A percentile compares a stretch with the other conserved stretches of the same genome.
These are phyloP conservation scores for Sclerotinia nivalis DNA, from an alignment of 2,329 filamentous ascomycete genomes.

Conservation along the genomic window DNA sequence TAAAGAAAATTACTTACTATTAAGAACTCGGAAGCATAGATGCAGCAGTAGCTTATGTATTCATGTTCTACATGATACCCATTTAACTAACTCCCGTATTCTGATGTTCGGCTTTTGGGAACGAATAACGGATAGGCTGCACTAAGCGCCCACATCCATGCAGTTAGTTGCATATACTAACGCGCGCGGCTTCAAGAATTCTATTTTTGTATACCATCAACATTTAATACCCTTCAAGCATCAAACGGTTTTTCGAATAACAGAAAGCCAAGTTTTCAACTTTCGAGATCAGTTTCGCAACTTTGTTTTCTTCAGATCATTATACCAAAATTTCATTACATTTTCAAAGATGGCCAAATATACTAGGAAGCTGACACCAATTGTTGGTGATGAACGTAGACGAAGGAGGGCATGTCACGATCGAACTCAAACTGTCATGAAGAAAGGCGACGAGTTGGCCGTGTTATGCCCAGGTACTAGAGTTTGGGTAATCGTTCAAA, in stretches of 20 bases:
- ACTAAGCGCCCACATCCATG: too few species aligned
- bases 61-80: too few species aligned
- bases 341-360: not conserved
- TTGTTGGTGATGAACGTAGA: not conserved
- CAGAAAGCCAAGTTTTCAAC: not conserved
- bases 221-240: not conserved
- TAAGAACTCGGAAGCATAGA: too few species aligned
- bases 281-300: not conserved
- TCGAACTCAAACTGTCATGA: not conserved
- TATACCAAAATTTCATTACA: too few species aligned
- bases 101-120: not conserved
- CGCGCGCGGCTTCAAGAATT: not conserved
- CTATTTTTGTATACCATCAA: not conserved
- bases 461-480: not conserved
- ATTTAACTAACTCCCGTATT: not conserved
- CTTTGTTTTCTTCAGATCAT: too few species aligned
- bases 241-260: not conserved
- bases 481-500: constrained; percentile 1
- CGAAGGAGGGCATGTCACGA: not conserved
- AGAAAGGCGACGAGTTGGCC: not conserved
- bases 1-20: too few species aligned
- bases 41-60: not conserved
- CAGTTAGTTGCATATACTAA: too few species aligned
- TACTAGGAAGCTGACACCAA: not conserved
- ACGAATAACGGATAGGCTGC: not conserved